These are phyloP conservation scores for Senna siamea DNA, from an alignment of 306 rosid genomes.

Conservation along the genomic window DNA sequence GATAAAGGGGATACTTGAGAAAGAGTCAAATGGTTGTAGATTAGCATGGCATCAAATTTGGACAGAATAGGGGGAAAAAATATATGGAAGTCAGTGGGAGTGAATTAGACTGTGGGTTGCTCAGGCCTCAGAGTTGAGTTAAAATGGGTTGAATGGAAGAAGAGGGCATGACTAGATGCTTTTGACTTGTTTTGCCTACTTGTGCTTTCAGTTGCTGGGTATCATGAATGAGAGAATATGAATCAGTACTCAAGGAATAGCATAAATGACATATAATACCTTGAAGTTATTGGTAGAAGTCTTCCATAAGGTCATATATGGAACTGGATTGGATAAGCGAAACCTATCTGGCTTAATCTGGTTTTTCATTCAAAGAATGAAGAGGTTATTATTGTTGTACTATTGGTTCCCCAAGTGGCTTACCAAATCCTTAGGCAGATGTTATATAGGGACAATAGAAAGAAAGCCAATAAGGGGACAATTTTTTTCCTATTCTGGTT, in stretches of 20 bases:
- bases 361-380: no score
- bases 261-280: not conserved
- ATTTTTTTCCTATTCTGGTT: no score
- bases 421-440: no score
- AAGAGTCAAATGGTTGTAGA: not conserved
- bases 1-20: not conserved
- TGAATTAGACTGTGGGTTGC: conserved; percentile 4
- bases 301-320: not conserved
- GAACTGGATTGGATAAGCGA: not conserved
- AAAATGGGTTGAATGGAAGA: not conserved
- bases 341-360: not conserved
- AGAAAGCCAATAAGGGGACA: no score
- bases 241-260: not conserved
- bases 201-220: not conserved
- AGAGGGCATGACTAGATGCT: not conserved
- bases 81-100: not conserved
- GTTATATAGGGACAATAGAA: no score
- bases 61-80: not conserved
- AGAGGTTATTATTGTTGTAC: no score
- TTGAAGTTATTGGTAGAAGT: not conserved
- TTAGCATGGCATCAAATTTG: not conserved
- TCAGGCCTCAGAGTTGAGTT: conserved; percentile 12
- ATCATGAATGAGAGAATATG: not conserved
- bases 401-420: no score
- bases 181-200: not conserved